Evolutionary conservation across 768 basidiomycete species (phyloP), one percentile per base, ranked within the genome.

Genomic region (Suillus lakei): DNA sequence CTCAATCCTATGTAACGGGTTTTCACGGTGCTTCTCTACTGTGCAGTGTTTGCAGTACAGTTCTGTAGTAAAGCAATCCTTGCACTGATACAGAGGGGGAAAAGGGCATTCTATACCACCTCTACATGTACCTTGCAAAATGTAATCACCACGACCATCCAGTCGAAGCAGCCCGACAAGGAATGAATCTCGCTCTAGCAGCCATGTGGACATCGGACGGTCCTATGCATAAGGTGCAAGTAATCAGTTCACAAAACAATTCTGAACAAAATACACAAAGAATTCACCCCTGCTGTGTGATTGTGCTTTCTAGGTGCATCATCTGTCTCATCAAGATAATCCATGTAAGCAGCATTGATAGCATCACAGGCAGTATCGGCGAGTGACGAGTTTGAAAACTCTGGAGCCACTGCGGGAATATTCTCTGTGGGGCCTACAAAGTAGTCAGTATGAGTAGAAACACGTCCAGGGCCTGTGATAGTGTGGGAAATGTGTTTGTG

Each of bases 101-200:
- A 39, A 15, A 12, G 38, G 10, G 38, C 38, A 39, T 13, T 39
- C 38, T 39, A 12, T 12, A 39, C 38, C 10, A 39, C 12, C 46
- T 23, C 23, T 1, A 5, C 10, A 46, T 5, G 44, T n/a, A 10
- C 21, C 21, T 44, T 44, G 36, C n/a, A 23, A 4, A 1, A 15
- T 23, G 2, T 48, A 48, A 46, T 43, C 28, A 2, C 65, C 65
- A 16, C 46, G n/a, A 8, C 65, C 65, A 21, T 66, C 61, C 4
- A 62, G 54, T 13, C 61, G 18, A 21, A 65, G 16, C 39, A 65
- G 54, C 30, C 61, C 64, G 26, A 60, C 21, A n/a, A 65, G 64
- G 44, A 38, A 65, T n/a, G 50, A 9, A 10, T 53, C 58, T 12
- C 64, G 59, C 32, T 38, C 38, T 38, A 39, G n/a, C n/a, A n/a